Base-by-base conservation (phyloP, 306 rosid species). In the Medicago truncatula region DNA sequence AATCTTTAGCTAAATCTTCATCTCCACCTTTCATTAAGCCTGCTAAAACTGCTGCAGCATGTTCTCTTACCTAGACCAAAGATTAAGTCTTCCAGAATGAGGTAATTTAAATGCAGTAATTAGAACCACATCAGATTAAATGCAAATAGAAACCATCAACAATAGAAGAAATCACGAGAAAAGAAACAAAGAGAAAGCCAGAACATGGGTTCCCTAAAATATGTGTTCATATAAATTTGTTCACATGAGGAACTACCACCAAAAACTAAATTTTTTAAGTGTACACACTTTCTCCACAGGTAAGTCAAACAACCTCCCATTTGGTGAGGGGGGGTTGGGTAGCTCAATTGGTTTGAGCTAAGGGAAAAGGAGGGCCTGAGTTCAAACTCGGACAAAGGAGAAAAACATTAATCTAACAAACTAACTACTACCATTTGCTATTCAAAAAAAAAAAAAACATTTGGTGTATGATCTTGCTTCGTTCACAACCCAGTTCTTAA, bases 1-100 rank as follows among this genome's bases (percentile, higher is more conserved):
- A 95, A 73, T 90, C 96, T 79, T 77, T 84, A 46, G 98, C 97
- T 62, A 92, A 86, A 83, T 85, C 91, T 84, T 92, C 97, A 85
- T 95, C 98, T 59, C 99, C 99, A 47, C 99, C 97, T 86, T 90
- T 95, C 96, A 92, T 88, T 85, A 95, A 89, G 67, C 99, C 99
- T 38, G 99, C 99, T 69, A 95, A 85, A 82, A 95, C 98, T 28
- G 97, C 97, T 5, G 99, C 98, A 21, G 99, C 99, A 78, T 95
- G 98, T 81, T 95, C 99, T 81, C 99, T 81, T 66, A 95, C 90
- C 99, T 95, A 78, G 73, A 67, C 67, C 73, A 87, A 62, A 61
- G 59, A 80, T 80, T 41, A 75, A 65, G 63, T 36, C 49, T 58
- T 70, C 77, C 67, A 44, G 31, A 75, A 61, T 75, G 58, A 78